A percentile compares a stretch with the other conserved stretches of the same genome.
Conservation (phyloP, 164 flowering plant genomes). For the Sextonia rubra region DNA sequence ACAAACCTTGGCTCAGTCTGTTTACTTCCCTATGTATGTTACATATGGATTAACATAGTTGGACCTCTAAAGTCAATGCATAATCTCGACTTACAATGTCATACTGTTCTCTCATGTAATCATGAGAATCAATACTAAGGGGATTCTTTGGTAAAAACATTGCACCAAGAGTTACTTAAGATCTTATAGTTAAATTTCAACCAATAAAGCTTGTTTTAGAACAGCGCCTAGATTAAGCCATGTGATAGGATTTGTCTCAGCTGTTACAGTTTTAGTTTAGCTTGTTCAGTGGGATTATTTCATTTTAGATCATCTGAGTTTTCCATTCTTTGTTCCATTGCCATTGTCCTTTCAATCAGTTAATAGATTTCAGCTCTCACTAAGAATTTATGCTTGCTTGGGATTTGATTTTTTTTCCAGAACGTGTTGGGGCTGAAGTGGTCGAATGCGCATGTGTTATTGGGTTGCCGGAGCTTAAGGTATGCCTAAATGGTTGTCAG, state of each 20-base stretch:
- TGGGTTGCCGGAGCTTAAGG: conserved; percentile 77
- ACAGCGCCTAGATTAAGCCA: not conserved
- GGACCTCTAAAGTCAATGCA: not conserved
- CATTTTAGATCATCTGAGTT: not conserved
- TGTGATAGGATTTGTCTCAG: not conserved
- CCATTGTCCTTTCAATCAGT: not conserved
- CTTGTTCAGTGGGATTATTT: not conserved
- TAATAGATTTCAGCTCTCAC: not conserved
- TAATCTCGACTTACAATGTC: not conserved
- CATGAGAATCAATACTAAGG: not conserved
- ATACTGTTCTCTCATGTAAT: no score
- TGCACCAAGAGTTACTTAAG: not conserved
- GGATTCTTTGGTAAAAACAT: no score
- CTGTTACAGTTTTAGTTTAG: no score
- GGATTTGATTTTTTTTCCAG: conserved; percentile 27
- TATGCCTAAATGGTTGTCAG: conserved; percentile 6
- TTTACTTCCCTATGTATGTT: not conserved
- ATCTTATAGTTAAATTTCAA: no score
- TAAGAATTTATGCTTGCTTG: not conserved
- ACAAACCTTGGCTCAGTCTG: not conserved
- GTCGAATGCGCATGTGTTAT: conserved; percentile 92
- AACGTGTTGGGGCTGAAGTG: conserved; percentile 78
- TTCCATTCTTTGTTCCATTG: not conserved
- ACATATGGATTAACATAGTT: not conserved
- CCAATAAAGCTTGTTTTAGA: not conserved